Conservation (phyloP, 2,329 filamentous ascomycete genomes). For the Fusarium sp. region DNA sequence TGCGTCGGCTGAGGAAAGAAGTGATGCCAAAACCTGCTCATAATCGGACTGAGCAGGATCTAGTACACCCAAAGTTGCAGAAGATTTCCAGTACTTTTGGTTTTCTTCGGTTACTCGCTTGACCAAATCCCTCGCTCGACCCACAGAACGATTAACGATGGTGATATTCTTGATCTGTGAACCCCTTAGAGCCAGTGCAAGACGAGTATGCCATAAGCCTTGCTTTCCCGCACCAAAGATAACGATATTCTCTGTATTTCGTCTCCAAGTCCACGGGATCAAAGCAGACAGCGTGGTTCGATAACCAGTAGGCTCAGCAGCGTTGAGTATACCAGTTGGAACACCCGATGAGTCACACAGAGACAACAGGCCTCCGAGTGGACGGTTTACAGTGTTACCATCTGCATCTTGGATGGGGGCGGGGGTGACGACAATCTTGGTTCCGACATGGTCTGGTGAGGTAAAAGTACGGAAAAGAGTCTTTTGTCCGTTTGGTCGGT, state of each 20-base stretch:
- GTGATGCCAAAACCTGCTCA: background rate
- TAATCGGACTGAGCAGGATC: slow-evolving; percentile 25
- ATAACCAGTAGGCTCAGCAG: slow-evolving; percentile 76
- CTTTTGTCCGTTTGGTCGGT: slow-evolving; percentile 42
- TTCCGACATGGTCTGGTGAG: slow-evolving; percentile 35
- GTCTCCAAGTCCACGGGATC: slow-evolving; percentile 65
- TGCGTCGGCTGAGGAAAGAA: slow-evolving; percentile 17
- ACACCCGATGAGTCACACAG: slow-evolving; percentile 24
- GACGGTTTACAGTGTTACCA: background rate
- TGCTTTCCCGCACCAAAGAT: slow-evolving; percentile 79
- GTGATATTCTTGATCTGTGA: slow-evolving; percentile 47
- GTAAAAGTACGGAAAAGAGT: slow-evolving; percentile 47
- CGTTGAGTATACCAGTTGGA: slow-evolving; percentile 68
- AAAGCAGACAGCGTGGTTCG: slow-evolving; percentile 74
- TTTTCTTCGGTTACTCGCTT: slow-evolving; percentile 28
- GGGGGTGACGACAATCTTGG: slow-evolving; percentile 45
- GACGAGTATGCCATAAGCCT: slow-evolving; percentile 78
- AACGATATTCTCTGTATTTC: slow-evolving; percentile 62
- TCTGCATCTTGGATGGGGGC: slow-evolving; percentile 4
- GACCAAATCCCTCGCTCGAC: slow-evolving; percentile 14
- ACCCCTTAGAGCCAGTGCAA: slow-evolving; percentile 68
- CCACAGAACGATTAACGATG: slow-evolving; percentile 49
- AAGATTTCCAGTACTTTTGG: slow-evolving; percentile 35
- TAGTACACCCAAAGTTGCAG: slow-evolving; percentile 2
- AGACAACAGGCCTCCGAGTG: slow-evolving; percentile 29